A percentile compares a stretch with the other conserved stretches of the same genome.
These are phyloP conservation scores for Scheffersomyces illinoinensis DNA, from an alignment of 1,139 yeast species.

Conservation along the genomic window DNA sequence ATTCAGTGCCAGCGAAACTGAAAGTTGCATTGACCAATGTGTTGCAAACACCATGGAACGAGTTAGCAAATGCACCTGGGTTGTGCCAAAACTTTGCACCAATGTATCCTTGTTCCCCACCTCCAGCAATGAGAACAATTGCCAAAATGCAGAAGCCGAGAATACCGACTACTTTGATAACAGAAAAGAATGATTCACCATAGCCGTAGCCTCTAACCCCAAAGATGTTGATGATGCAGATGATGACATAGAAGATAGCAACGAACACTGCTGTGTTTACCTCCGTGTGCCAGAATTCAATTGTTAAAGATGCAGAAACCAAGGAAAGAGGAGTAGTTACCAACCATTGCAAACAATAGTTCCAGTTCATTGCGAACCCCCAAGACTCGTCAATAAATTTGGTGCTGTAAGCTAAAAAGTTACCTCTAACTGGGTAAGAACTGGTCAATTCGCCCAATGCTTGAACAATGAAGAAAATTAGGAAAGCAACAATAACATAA, in stretches of 20 bases:
- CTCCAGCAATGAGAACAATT: conserved; percentile 19
- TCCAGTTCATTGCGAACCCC: conserved; percentile 27
- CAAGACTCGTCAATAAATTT: conserved; percentile 24
- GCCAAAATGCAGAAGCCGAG: conserved; percentile 23
- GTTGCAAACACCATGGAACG: conserved; percentile 20
- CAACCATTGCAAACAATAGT: conserved; percentile 25
- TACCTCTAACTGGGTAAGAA: conserved; percentile 21
- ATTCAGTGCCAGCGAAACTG: conserved; percentile 25
- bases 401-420: conserved; percentile 22
- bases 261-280: conserved; percentile 23
- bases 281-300: conserved; percentile 19
- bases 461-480: conserved; percentile 22
- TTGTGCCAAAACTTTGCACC: conserved; percentile 21
- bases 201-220: conserved; percentile 22
- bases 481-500: conserved; percentile 19
- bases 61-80: conserved; percentile 22
- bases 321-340: conserved; percentile 23
- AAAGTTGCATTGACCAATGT: conserved; percentile 24
- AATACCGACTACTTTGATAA: conserved; percentile 21
- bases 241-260: conserved; percentile 21
- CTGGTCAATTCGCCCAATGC: conserved; percentile 22
- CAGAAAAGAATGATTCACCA: conserved; percentile 19
- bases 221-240: conserved; percentile 17
- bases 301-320: conserved; percentile 23
- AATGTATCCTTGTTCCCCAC: conserved; percentile 19